These are phyloP conservation scores for Rhododendron molle DNA, from an alignment of 148 eudicot species.

Conservation along the genomic window DNA sequence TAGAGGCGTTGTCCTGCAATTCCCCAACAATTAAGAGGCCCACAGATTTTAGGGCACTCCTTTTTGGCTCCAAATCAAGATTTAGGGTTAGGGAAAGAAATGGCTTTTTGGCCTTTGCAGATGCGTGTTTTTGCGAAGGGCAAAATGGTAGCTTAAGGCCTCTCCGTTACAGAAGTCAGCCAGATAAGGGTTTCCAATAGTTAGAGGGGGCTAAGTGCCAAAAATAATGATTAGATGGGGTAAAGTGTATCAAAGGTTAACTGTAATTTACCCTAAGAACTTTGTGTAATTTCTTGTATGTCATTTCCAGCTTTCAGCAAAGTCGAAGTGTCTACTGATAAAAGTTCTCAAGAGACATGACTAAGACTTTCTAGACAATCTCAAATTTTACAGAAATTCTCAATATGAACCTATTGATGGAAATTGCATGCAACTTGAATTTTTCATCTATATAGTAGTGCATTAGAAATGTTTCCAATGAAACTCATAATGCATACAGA, in stretches of 20 bases:
- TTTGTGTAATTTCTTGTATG: not conserved
- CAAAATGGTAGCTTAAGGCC: no score
- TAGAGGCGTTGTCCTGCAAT: conserved; percentile 65
- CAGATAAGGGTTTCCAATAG: no score
- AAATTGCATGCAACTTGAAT: conserved; percentile 1
- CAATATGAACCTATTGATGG: not conserved
- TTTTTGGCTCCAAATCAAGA: no score
- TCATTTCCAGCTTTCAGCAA: not conserved
- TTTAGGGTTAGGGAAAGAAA: no score
- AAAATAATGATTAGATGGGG: no score
- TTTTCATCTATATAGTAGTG: not conserved
- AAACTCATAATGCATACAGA: not conserved
- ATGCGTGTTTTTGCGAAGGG: no score
- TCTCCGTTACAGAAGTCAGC: no score
- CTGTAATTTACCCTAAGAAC: no score
- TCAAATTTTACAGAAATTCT: not conserved
- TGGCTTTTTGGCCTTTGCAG: no score
- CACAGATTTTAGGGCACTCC: no score
- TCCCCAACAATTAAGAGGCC: not conserved
- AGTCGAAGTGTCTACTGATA: not conserved
- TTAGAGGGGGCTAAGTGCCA: no score
- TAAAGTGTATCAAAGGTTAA: no score
- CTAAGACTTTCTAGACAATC: not conserved
- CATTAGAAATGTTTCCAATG: not conserved
- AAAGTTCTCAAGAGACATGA: not conserved